Evolutionary conservation across 768 basidiomycete genomes (phyloP), one percentile per base, ranked within the genome.

Genomic region (Tricholomella constricta): DNA sequence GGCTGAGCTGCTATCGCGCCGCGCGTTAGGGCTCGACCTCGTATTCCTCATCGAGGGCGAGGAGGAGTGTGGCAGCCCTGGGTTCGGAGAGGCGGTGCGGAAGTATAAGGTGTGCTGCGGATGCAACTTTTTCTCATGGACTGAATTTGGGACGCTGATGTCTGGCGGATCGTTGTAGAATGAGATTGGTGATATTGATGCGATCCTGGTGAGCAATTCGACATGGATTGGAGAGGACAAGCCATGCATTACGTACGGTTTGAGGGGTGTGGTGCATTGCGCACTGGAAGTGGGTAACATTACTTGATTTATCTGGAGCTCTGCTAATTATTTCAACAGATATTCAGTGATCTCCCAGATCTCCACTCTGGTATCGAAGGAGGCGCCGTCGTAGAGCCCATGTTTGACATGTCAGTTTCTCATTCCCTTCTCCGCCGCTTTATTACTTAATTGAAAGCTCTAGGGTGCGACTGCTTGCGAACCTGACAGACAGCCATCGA

Each of bases 331-430:
- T 15, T 10, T 17, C 4, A 25, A 37, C 12, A 91, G 85, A 85
- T 98, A 51, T 79, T 79, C 4, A 91, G 83, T 56, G 70, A 79
- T 25, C 76, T 80, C 11, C 88, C 89, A 0, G 96, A 98, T 66
- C 76, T 91, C 37, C 97, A 99, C 68, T 94, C 93, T 14, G 97
- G 97, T 56, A 80, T 98, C 8, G 93, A 97, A 62, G 97, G 97
- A 27, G 97, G 97, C 14, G 89, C 84, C 1, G 80, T 85, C 2
- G 73, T 74, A 2, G 97, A 99, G 69, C 95, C 97, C 0, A 93
- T 98, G 89, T 75, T 86, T 44, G 97, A 98, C 62, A 92, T 98
- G 90, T 91, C 61, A 51, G 80, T 63, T 23, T 15, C 49, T 19
- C 22, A 12, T 4, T 8, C 36, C 19, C 1, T 3, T 4, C 9